phyloP scores from a whole-genome alignment of 2,329 filamentous ascomycete species.

The Pestalotiopsis sp. region DNA sequence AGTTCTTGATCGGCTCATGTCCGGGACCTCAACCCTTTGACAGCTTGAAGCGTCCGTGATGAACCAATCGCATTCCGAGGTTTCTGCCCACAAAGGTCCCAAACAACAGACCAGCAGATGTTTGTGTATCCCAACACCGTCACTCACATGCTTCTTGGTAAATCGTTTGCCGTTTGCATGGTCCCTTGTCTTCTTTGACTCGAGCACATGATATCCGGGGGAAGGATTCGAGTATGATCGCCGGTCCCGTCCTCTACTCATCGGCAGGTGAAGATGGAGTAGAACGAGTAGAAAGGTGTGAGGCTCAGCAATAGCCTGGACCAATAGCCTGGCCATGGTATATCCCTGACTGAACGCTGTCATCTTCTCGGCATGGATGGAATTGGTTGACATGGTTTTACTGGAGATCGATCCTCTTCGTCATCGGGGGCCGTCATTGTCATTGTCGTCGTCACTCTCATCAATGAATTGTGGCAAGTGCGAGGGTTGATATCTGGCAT shows the following conservation, averaged over 20 bases:
- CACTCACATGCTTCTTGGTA: neutral
- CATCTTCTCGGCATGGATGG: too few species aligned
- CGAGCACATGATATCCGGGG: neutral
- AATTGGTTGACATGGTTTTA: too few species aligned
- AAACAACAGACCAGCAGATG: neutral
- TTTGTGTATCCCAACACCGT: neutral
- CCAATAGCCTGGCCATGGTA: neutral
- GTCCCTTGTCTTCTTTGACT: neutral
- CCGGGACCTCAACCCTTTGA: neutral
- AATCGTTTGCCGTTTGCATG: neutral
- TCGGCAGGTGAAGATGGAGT: neutral
- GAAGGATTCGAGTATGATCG: neutral
- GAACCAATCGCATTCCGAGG: neutral
- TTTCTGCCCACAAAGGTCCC: neutral
- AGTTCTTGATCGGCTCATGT: neutral
- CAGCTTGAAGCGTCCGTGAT: slow-evolving; percentile 4
- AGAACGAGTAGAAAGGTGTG: neutral
- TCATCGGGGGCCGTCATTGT: too few species aligned
- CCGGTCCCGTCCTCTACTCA: neutral
- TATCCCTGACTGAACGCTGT: neutral
- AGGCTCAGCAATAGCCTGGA: neutral
- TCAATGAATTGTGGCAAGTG: too few species aligned
- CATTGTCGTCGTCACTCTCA: too few species aligned
- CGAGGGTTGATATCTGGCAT: too few species aligned
- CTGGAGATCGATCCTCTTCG: too few species aligned